Evolutionary conservation across 805 yeast species (phyloP), one percentile per base, ranked within the genome.

Genomic region (Saturnispora galanensis): DNA sequence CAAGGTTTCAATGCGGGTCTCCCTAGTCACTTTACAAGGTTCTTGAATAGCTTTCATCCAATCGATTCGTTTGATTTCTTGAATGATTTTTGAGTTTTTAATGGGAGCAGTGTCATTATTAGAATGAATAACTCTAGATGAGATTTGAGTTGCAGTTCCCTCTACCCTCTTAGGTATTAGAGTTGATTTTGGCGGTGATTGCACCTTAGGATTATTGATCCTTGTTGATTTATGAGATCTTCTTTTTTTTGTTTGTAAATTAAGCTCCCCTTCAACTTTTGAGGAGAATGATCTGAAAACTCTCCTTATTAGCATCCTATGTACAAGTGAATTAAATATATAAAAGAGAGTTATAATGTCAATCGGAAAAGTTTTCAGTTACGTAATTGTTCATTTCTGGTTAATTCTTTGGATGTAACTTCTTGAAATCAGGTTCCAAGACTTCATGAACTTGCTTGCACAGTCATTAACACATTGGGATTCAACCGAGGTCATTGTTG

Each of bases 351-450:
- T 29, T 11, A 28, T 13, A 15, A 29, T 29, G 13, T 13, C 15
- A 13, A 29, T 38, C 16, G 13, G 11, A 38, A 13, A 29, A 28
- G 12, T 15, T 35, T 35, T 15, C 38, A 35, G n/a, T 15, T 15
- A 35, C 38, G 17, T 35, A 21, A 21, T 12, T 7, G 11, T 10
- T 16, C 31, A 49, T 28, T 52, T 50, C 31, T 47, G 52, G 51
- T 58, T 60, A 54, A 86, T 83, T 62, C 95, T 76, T 28, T 76
- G 59, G 42, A 87, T 76, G 63, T 87, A 88, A 10, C 84, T 69
- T 59, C 77, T 80, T 10, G 95, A 84, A 36, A 89, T 71, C 44
- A 81, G 70, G 56, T 88, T 87, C 96, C 96, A 89, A 31, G 94
- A 79, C 62, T 83, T 76, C 90, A 88, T 81, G 64, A 85, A 89